Evolutionary conservation across 169 alveolate species (phyloP), one percentile per base, ranked within the genome.

Genomic region (Blepharisma undulans): DNA sequence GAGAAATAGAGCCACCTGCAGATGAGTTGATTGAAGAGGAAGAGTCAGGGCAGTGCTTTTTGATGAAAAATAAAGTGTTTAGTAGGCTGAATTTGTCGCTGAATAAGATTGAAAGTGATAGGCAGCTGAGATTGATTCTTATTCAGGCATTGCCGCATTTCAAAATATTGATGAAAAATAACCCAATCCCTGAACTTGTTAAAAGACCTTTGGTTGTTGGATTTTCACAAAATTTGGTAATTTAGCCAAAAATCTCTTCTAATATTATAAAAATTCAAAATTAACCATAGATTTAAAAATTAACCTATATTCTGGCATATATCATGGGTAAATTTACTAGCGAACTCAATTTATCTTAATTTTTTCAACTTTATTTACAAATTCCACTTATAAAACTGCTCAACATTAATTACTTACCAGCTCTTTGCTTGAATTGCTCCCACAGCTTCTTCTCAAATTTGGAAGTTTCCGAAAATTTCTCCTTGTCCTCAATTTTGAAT

Each of bases 61-160:
- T 72, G 29, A 72, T 72, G 80, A 72, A 72, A 72, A 72, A 72
- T 72, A 22, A 72, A 72, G 80, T 72, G 36, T 72, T 72, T 72
- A 72, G 80, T 5, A 48, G 66, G 12, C 66, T 48, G 66, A 48
- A 48, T 48, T 48, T 48, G 66, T 48, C 66, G 2, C 10, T 48
- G 66, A 48, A 48, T 48, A 48, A 48, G 66, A 48, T 48, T 48
- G 66, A 48, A 48, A 48, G 66, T 48, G 66, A 48, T 48, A 48
- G 66, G 14, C 66, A 48, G 12, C 66, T 48, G 66, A 48, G 66
- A 48, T 48, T 48, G 66, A 48, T 48, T 48, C 66, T 48, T 48
- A 48, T 48, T 48, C 66, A 48, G 12, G 66, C 66, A 48, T 18
- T 48, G 66, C 66, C 66, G 7, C 66, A 48, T 48, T 48, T 48